Evolutionary conservation across 306 rosid genomes (phyloP).

Genomic region (Ceratonia siliqua): DNA sequence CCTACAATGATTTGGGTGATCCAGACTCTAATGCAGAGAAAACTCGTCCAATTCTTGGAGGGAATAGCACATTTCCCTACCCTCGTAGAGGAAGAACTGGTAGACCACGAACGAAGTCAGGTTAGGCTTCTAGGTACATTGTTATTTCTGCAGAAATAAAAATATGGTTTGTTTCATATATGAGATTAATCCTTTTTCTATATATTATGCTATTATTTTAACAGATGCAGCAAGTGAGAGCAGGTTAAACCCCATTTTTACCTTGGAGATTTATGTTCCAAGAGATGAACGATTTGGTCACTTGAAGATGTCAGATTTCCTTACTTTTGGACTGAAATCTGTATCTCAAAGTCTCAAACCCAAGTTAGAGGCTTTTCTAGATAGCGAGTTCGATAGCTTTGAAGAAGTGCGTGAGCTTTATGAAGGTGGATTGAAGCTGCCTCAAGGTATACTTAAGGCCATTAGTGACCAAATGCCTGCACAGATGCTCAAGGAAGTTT

Average conservation of each 20-base stretch:
- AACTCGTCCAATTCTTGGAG: conserved; percentile 74
- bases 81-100: conserved; percentile 89
- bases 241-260: too few relatives aligned
- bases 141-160: background rate
- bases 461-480: conserved; percentile 60
- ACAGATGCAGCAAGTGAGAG: conserved; percentile 59
- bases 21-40: conserved; percentile 50
- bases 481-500: conserved; percentile 60
- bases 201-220: background rate
- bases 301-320: conserved; percentile 66
- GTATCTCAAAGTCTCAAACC: conserved; percentile 56
- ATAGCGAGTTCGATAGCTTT: conserved; percentile 58
- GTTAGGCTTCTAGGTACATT: conserved; percentile 27
- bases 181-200: background rate
- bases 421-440: conserved; percentile 61
- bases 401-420: conserved; percentile 58
- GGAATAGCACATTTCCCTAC: conserved; percentile 57
- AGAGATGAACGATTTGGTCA: conserved; percentile 76
- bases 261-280: conserved; percentile 54
- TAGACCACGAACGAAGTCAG: conserved; percentile 47
- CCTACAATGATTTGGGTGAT: conserved; percentile 69
- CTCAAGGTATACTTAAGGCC: conserved; percentile 40
- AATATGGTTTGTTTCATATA: background rate
- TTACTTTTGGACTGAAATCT: conserved; percentile 60
- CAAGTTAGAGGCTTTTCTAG: conserved; percentile 37